Conservation (phyloP, 2,329 filamentous ascomycete species). For the Neoarthrinium moseri region DNA sequence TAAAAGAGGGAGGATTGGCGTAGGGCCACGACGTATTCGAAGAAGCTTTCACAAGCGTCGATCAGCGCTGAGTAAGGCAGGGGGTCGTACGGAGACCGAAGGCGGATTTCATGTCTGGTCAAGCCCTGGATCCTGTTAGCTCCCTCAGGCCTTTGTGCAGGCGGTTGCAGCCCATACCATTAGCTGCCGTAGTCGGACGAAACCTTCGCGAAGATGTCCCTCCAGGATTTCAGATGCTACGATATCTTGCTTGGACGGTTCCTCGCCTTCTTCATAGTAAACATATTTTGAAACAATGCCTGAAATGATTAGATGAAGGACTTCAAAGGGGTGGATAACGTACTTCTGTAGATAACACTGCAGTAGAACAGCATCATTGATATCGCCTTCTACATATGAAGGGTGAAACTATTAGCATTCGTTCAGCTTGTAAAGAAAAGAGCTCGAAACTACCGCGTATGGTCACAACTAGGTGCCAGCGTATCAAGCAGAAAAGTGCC, state of each 20-base stretch:
- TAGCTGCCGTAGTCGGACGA: constrained; percentile 55
- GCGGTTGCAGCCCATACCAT: constrained; percentile 32
- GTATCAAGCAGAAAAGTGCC: too few species aligned
- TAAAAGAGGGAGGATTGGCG: constrained; percentile 59
- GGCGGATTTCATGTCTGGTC: constrained; percentile 57
- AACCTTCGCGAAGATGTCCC: constrained; percentile 58
- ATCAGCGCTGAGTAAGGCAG: constrained; percentile 56
- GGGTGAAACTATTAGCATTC: too few species aligned
- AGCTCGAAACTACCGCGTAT: too few species aligned
- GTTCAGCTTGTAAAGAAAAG: too few species aligned
- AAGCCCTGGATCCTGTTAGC: constrained; percentile 34
- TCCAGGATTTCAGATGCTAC: constrained; percentile 56
- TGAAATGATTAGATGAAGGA: constrained; percentile 15
- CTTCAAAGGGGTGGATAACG: constrained; percentile 12
- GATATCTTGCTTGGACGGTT: constrained; percentile 50
- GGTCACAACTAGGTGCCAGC: too few species aligned
- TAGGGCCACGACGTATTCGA: constrained; percentile 57
- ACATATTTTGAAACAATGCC: constrained; percentile 55
- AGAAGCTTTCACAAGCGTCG: constrained; percentile 55
- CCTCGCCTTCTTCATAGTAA: constrained; percentile 54
- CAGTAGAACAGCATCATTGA: constrained; percentile 58
- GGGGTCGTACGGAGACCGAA: constrained; percentile 56
- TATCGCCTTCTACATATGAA: too few species aligned
- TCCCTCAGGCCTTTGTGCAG: neutral
- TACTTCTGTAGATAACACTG: constrained; percentile 55